Evolutionary conservation across 345 rosid genomes (phyloP), one percentile per base, ranked within the genome.

Genomic region (Eucalyptus erythrocorys): DNA sequence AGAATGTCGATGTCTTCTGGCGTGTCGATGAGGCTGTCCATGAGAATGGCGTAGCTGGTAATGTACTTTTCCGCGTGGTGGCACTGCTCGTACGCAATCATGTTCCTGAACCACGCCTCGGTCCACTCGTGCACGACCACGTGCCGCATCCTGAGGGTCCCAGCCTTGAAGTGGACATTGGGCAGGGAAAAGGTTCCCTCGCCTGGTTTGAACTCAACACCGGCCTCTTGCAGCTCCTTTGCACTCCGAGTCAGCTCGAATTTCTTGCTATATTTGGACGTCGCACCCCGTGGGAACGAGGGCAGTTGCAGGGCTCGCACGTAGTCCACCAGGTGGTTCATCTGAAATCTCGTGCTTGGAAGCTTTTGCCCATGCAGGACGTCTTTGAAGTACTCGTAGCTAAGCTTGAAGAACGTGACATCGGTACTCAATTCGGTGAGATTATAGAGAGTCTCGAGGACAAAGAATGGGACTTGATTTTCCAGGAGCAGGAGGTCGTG

Each of bases 71-170:
- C 19, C 2, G 0, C 5, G 24, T 48, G 50, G 87, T 59, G 86
- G 66, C 89, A 66, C 68, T 91, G 90, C 84, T 91, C 93, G 47
- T 48, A 92, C 26, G 88, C 91, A 19, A 90, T 89, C 43, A 92
- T 86, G 71, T 90, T 89, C 14, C 91, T 68, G 7, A 92, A 61
- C 32, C 59, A 57, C 11, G 86, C 37, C 21, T 90, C 92, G 6
- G 93, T 90, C 81, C 81, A 37, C 45, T 37, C 1, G 4, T 71
- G 27, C 45, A 71, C 81, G 37, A 37, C 45, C 81, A 71, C 8
- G 13, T 12, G 81, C 27, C 1, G 14, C 81, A 71, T 71, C 45
- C 1, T 8, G 3, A 71, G 81, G 81, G 8, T 71, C 26, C 45
- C 81, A 43, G 11, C 15, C 43, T 71, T 37, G 45, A 71, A 71